Evolutionary conservation across 2,329 filamentous ascomycete species (phyloP).

Genomic region (Colletotrichum paranaense): DNA sequence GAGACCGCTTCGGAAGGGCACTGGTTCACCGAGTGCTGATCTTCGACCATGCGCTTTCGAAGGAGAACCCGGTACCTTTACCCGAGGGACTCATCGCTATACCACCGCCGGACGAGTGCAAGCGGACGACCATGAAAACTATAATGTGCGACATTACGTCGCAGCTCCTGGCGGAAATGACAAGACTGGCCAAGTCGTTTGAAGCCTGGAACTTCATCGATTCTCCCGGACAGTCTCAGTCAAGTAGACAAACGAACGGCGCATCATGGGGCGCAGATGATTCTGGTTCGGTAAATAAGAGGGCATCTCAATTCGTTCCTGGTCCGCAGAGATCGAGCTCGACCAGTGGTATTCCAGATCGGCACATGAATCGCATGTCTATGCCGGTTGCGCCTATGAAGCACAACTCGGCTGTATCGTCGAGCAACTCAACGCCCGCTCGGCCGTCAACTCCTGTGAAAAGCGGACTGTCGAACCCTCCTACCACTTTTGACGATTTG

Average conservation of each 20-base stretch:
- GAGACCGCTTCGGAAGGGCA: slow-evolving; percentile 79
- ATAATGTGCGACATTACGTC: slow-evolving; percentile 84
- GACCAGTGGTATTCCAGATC: slow-evolving; percentile 65
- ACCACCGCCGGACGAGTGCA: slow-evolving; percentile 75
- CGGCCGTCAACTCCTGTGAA: slow-evolving; percentile 64
- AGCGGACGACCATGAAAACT: slow-evolving; percentile 83
- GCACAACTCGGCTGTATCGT: slow-evolving; percentile 52
- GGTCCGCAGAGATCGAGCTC: slow-evolving; percentile 64
- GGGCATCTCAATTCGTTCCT: slow-evolving; percentile 67
- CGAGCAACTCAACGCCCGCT: slow-evolving; percentile 57
- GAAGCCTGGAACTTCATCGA: slow-evolving; percentile 81
- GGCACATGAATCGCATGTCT: slow-evolving; percentile 78
- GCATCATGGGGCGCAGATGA: slow-evolving; percentile 55
- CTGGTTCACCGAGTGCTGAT: slow-evolving; percentile 83
- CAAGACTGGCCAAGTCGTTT: slow-evolving; percentile 76
- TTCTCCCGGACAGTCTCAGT: slow-evolving; percentile 71
- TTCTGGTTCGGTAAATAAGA: slow-evolving; percentile 52
- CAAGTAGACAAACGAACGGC: slow-evolving; percentile 53
- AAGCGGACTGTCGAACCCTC: slow-evolving; percentile 60
- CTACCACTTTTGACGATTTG: slow-evolving; percentile 62
- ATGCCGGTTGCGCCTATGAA: slow-evolving; percentile 76
- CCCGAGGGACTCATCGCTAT: slow-evolving; percentile 78
- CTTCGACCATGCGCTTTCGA: slow-evolving; percentile 74
- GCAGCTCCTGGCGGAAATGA: slow-evolving; percentile 79
- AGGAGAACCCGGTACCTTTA: slow-evolving; percentile 62